phyloP scores from a whole-genome alignment of 768 basidiomycete genomes.

The Plicaturopsis crispa region DNA sequence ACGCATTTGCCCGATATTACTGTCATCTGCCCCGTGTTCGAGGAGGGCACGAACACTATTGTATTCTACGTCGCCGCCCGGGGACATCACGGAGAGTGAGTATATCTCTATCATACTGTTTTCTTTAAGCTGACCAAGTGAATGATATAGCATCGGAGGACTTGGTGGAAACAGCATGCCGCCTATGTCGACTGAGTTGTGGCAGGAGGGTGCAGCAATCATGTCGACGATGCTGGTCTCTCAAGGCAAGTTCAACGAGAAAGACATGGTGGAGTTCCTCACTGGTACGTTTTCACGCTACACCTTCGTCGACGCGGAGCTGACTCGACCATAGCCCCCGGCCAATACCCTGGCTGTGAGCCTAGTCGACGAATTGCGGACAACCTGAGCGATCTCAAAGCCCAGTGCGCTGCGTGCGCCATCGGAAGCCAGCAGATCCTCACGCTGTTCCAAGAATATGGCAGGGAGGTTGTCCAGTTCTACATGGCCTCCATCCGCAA shows the following conservation, averaged over 20 bases:
- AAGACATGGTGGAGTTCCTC: conserved; percentile 1
- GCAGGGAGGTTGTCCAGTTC: conserved; percentile 13
- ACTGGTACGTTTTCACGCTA: background rate
- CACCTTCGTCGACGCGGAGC: background rate
- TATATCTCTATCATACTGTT: no score
- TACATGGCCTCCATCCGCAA: conserved; percentile 16
- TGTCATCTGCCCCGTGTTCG: conserved; percentile 34
- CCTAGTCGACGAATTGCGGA: background rate
- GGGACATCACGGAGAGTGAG: conserved; percentile 28
- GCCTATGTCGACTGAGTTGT: conserved; percentile 2
- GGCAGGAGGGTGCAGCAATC: conserved; percentile 4
- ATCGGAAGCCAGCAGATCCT: no score
- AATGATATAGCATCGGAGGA: no score
- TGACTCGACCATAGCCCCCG: background rate
- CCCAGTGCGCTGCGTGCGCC: conserved; percentile 3
- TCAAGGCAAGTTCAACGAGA: conserved; percentile 1
- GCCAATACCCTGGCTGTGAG: background rate
- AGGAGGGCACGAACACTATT: conserved; percentile 18
- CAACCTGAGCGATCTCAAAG: conserved; percentile 2
- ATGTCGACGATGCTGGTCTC: conserved; percentile 1
- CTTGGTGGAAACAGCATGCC: background rate
- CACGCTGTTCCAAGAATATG: conserved; percentile 2
- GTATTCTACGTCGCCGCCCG: conserved; percentile 29
- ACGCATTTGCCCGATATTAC: conserved; percentile 36
- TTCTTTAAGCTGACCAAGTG: no score